Conservation (phyloP, 768 basidiomycete genomes). For the Tylopilus sp. region DNA sequence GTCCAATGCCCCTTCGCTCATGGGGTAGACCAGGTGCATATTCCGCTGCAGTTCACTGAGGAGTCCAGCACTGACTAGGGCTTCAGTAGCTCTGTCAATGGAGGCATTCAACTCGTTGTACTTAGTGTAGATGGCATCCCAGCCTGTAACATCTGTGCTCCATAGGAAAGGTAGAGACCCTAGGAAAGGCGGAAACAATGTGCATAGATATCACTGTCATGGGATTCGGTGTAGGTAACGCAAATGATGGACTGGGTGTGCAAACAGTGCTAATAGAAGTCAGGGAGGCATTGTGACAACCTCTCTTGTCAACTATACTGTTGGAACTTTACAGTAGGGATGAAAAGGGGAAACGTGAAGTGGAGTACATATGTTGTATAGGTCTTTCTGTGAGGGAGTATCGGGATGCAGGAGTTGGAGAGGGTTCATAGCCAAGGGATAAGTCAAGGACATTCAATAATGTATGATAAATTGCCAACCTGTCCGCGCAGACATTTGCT, state of each 20-base stretch:
- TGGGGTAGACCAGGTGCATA: no score
- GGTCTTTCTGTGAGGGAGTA: constrained; percentile 37
- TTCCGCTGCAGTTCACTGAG: no score
- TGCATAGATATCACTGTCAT: constrained; percentile 68
- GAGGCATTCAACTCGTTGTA: no score
- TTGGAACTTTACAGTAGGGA: constrained; percentile 32
- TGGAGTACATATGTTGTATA: constrained; percentile 44
- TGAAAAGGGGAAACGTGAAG: constrained; percentile 59
- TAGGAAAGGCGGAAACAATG: constrained; percentile 52
- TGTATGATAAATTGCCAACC: constrained; percentile 16
- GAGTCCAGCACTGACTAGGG: no score
- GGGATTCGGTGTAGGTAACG: constrained; percentile 50
- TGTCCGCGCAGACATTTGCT: constrained; percentile 22
- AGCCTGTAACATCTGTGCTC: no score
- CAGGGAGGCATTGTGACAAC: constrained; percentile 43
- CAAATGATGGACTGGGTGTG: constrained; percentile 39
- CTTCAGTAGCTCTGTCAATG: no score
- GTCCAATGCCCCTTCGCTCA: no score
- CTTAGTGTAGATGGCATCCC: no score
- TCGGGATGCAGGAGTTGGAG: constrained; percentile 43
- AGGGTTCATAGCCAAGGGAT: constrained; percentile 40
- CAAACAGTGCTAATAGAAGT: constrained; percentile 46
- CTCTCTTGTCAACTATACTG: constrained; percentile 22
- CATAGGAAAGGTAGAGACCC: constrained; percentile 30
- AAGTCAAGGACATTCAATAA: constrained; percentile 29